These are phyloP conservation scores for Postia placenta DNA, from an alignment of 768 basidiomycete genomes.

Conservation along the genomic window DNA sequence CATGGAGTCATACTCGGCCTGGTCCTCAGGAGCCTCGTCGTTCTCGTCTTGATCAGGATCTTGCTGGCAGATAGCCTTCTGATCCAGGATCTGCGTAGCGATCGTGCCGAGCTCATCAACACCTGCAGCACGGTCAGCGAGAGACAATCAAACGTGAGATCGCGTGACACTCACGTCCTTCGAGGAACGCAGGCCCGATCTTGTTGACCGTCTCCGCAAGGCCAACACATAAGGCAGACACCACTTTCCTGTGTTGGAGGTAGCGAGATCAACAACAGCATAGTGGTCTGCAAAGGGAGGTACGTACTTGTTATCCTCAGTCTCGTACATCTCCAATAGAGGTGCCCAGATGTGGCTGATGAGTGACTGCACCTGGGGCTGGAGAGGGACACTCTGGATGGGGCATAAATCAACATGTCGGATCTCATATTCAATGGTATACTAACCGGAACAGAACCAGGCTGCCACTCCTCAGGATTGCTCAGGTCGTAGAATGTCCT, in stretches of 20 bases:
- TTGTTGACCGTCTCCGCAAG: slow-evolving; percentile 90
- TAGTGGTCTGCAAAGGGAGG: slow-evolving; percentile 9
- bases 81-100: slow-evolving; percentile 80
- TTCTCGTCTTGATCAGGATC: slow-evolving; percentile 90
- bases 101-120: slow-evolving; percentile 76
- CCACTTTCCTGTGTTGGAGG: slow-evolving; percentile 71
- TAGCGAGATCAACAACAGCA: slow-evolving; percentile 18
- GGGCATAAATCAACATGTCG: neutral
- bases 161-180: slow-evolving; percentile 51
- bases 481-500: slow-evolving; percentile 89
- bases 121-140: slow-evolving; percentile 33
- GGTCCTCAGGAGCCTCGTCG: slow-evolving; percentile 81
- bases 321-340: slow-evolving; percentile 84
- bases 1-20: slow-evolving; percentile 95
- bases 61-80: slow-evolving; percentile 94
- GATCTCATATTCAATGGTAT: neutral
- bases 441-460: slow-evolving; percentile 64
- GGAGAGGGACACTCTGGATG: slow-evolving; percentile 36
- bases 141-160: slow-evolving; percentile 6
- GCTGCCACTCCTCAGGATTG: slow-evolving; percentile 74
- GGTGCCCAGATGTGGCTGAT: slow-evolving; percentile 67
- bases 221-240: slow-evolving; percentile 79
- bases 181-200: slow-evolving; percentile 82
- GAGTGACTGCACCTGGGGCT: slow-evolving; percentile 70
- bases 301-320: slow-evolving; percentile 90